These are phyloP conservation scores for Bipolaris victoriae DNA, from an alignment of 2,329 filamentous ascomycete genomes.

Conservation along the genomic window DNA sequence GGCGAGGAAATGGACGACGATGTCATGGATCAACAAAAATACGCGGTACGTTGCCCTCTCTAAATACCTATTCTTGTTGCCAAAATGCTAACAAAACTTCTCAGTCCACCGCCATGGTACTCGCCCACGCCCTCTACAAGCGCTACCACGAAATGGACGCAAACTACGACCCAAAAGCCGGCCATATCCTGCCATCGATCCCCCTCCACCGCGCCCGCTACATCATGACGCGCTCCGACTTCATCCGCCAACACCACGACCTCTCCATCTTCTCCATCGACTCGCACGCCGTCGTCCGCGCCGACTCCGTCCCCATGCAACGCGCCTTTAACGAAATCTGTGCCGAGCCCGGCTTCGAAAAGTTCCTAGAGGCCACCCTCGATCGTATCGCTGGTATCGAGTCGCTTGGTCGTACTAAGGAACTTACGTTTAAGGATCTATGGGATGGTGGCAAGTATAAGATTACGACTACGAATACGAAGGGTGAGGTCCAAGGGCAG, in stretches of 20 bases:
- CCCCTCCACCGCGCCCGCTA: slow-evolving; percentile 57
- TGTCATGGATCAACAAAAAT: slow-evolving; percentile 98
- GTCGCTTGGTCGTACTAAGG: slow-evolving; percentile 88
- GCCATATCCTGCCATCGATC: slow-evolving; percentile 80
- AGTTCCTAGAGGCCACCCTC: slow-evolving; percentile 81
- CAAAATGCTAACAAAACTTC: background rate
- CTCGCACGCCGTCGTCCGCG: slow-evolving; percentile 81
- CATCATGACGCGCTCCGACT: slow-evolving; percentile 95
- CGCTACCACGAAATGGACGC: slow-evolving; percentile 68
- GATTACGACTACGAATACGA: slow-evolving; percentile 38
- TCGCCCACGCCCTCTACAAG: slow-evolving; percentile 90
- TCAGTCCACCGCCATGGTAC: slow-evolving; percentile 87
- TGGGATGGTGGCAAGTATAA: slow-evolving; percentile 80
- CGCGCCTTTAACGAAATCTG: slow-evolving; percentile 88
- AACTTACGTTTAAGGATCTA: slow-evolving; percentile 93
- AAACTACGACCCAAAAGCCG: slow-evolving; percentile 68
- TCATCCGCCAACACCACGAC: slow-evolving; percentile 90
- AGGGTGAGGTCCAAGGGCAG: slow-evolving; percentile 37
- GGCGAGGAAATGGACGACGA: slow-evolving; percentile 88
- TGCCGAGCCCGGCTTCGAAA: slow-evolving; percentile 74
- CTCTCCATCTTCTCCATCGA: slow-evolving; percentile 96
- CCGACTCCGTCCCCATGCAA: slow-evolving; percentile 96
- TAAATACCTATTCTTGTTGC: background rate
- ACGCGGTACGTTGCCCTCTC: slow-evolving; percentile 67
- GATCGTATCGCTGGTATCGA: slow-evolving; percentile 92